Conservation (phyloP, 2,329 filamentous ascomycete genomes). For the Trichoderma lentiforme region DNA sequence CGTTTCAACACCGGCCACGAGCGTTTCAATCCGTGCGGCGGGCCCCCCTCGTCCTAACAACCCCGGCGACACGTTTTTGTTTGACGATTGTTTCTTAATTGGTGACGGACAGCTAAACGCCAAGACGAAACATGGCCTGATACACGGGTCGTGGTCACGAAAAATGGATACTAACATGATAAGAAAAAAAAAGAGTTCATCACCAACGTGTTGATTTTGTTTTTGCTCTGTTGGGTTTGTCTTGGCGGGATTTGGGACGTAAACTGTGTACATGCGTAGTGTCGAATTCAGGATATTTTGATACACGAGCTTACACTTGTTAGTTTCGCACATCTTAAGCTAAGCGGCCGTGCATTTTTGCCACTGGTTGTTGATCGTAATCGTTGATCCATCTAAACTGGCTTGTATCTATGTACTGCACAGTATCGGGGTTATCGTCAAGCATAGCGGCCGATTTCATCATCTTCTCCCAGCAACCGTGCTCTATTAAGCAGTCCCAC, state of each 20-base stretch:
- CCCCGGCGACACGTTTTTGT: background rate
- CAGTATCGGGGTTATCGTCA: background rate
- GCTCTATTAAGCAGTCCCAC: background rate
- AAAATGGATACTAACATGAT: background rate
- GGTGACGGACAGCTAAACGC: background rate
- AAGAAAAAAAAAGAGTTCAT: background rate
- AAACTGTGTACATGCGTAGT: background rate
- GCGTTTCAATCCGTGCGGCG: slow-evolving; percentile 7
- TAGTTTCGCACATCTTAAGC: no score
- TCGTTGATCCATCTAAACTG: background rate
- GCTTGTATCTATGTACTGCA: no score
- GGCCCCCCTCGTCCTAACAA: background rate
- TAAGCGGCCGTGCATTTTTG: background rate
- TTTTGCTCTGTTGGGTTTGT: background rate
- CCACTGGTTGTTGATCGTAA: background rate
- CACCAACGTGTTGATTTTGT: background rate
- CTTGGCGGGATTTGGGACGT: background rate
- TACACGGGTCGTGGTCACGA: background rate
- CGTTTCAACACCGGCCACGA: slow-evolving; percentile 10
- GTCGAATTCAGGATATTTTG: no score
- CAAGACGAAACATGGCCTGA: slow-evolving; percentile 7
- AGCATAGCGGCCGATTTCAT: background rate
- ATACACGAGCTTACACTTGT: no score
- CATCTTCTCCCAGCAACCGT: background rate
- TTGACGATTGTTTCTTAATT: slow-evolving; percentile 17